Evolutionary conservation across 257 asterid species (phyloP).

Genomic region (Solanum rostratum): DNA sequence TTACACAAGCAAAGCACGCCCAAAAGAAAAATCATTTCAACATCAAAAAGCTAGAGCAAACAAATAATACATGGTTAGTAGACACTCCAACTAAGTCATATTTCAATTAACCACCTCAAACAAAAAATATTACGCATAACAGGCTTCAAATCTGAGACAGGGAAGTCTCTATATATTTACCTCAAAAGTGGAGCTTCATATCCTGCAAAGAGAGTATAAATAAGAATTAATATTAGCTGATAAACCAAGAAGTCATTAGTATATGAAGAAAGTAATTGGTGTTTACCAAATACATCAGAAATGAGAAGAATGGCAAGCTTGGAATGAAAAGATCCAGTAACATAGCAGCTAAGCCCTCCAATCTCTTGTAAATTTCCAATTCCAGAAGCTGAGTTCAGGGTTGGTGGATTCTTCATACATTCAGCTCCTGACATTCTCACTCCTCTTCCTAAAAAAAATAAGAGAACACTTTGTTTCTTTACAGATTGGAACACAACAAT

Average conservation of each 20-base stretch:
- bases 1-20: background rate
- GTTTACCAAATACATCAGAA: slow-evolving; percentile 50
- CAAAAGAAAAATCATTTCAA: background rate
- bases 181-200: slow-evolving; percentile 54
- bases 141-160: background rate
- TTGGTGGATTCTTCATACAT: slow-evolving; percentile 38
- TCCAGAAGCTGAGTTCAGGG: slow-evolving; percentile 21
- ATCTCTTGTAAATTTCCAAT: slow-evolving; percentile 29
- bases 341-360: slow-evolving; percentile 40
- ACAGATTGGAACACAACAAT: too few species aligned
- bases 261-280: too few species aligned
- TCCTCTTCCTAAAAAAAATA: background rate
- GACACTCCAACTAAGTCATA: background rate
- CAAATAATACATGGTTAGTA: background rate
- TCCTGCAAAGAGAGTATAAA: slow-evolving; percentile 24
- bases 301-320: slow-evolving; percentile 41
- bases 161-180: slow-evolving; percentile 12
- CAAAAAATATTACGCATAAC: background rate
- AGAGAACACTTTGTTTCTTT: background rate
- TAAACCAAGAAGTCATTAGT: background rate
- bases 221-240: background rate
- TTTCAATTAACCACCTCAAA: background rate
- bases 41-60: background rate
- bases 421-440: slow-evolving; percentile 37
- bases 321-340: slow-evolving; percentile 34